Base-by-base conservation (phyloP, 2,329 filamentous ascomycete genomes). In the Pseudopyricularia cyperi region DNA sequence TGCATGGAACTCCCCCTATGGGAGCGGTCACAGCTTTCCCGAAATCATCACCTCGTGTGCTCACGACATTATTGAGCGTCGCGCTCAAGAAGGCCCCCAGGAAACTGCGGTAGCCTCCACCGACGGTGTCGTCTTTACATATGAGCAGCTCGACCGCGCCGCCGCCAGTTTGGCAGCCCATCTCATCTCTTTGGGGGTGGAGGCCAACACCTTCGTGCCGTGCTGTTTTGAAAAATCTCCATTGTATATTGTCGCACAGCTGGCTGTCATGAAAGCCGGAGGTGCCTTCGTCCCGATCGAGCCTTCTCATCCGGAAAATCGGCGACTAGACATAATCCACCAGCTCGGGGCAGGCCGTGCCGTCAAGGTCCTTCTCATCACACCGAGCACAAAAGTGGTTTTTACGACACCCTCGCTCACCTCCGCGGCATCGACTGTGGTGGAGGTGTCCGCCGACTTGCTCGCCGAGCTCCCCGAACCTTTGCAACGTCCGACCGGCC, bases 261-360 rank as follows among this genome's bases (percentile, higher is more conserved):
- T 49, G 12, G 47, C 26, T 35, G 30, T 49, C 9, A 33, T 32
- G 26, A 49, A 49, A 17, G 26, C 28, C 7, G 47, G 47, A n/a
- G 47, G 22, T 15, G 28, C 46, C 8, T 51, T 46, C 39, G 71
- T 75, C 0, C 70, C 74, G 0, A 63, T 79, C 28, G 75, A 77
- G 39, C 66, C 64, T 3, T 68, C 72, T n/a, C 68, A 75, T 22
- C 54, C 59, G 6, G 15, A 15, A 22, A 51, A 56, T 9, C 52
- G 60, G 9, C 42, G 17, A 5, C 62, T 66, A 17, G 59, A 63
- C 49, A 65, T 69, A 26, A 69, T 71, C 22, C 65, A 67, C 66
- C 7, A 68, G 72, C 2, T 67, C 73, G 32, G 66, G 68, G 39
- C 63, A 68, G 15, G 65, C 75, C n/a, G 62, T 66, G 14, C 67